These are phyloP conservation scores for Grosmannia clavigera DNA, from an alignment of 2,329 filamentous ascomycete genomes.

Conservation along the genomic window DNA sequence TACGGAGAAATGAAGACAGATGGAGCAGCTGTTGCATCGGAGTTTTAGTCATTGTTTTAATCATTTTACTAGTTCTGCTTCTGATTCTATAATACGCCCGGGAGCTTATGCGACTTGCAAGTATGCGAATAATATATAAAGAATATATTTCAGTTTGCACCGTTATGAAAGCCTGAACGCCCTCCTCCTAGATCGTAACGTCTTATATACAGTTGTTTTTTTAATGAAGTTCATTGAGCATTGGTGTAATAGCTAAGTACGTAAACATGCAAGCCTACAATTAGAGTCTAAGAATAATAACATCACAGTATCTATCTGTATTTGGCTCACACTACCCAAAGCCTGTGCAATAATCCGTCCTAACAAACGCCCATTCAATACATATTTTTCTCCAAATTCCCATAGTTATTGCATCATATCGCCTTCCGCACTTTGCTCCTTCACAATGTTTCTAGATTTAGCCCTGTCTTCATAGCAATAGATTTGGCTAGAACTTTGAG, in stretches of 20 bases:
- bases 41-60: slow-evolving; percentile 75
- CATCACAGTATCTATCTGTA: not conserved
- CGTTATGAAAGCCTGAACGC: not conserved
- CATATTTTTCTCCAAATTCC: not conserved
- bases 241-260: not conserved
- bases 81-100: slow-evolving; percentile 37
- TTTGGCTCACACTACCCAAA: not conserved
- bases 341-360: not conserved
- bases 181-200: not conserved
- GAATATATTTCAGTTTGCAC: not conserved
- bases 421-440: not conserved
- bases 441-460: slow-evolving; percentile 18
- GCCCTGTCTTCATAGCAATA: slow-evolving; percentile 35
- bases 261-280: not conserved
- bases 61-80: slow-evolving; percentile 73
- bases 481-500: slow-evolving; percentile 40
- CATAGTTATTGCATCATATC: not conserved
- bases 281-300: not conserved
- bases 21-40: slow-evolving; percentile 84
- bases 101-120: not conserved
- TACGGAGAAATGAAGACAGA: slow-evolving; percentile 80
- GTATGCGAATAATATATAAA: not conserved
- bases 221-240: not conserved
- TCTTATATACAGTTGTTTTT: not conserved
- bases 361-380: not conserved